Percentiles rank a stretch among this genome's conserved stretches.
Evolutionary conservation across 352 stramenopile species (phyloP).

Genomic region (Albugo laibachii): DNA sequence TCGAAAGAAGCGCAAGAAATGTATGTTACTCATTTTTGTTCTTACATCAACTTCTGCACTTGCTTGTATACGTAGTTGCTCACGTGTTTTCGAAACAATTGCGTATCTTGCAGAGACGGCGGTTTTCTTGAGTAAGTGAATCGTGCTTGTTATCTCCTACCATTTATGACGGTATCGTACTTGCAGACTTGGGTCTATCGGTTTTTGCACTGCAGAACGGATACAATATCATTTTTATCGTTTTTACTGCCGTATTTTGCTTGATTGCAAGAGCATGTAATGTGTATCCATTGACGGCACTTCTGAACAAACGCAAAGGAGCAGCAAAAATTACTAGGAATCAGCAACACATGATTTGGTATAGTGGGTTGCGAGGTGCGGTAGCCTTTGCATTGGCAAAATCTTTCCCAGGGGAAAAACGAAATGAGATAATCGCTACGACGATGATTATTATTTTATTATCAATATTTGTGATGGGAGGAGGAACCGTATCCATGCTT

Average conservation of each 20-base stretch:
- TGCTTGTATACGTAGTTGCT: constrained; percentile 21
- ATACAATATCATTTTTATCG: constrained; percentile 70
- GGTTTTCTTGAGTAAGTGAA: constrained; percentile 79
- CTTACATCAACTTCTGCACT: neutral
- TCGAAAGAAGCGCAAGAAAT: constrained; percentile 52
- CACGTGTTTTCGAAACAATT: constrained; percentile 79
- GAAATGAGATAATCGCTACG: constrained; percentile 72
- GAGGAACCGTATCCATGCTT: constrained; percentile 76
- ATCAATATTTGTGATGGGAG: constrained; percentile 82
- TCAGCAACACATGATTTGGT: constrained; percentile 90
- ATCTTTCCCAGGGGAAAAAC: constrained; percentile 74
- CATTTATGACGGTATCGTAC: neutral
- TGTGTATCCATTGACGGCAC: constrained; percentile 72
- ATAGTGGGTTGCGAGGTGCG: constrained; percentile 83
- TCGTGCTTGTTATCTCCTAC: neutral
- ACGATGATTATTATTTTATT: constrained; percentile 85
- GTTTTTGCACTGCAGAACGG: constrained; percentile 69
- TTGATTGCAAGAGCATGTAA: constrained; percentile 64
- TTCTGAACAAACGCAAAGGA: constrained; percentile 45
- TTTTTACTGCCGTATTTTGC: constrained; percentile 74
- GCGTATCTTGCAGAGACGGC: constrained; percentile 82
- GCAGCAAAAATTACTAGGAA: constrained; percentile 54
- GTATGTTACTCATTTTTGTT: constrained; percentile 16
- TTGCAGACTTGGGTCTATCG: constrained; percentile 72
- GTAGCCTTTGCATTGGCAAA: constrained; percentile 84